Conservation (phyloP, 805 yeast species). For the Huiozyma sinensis region DNA sequence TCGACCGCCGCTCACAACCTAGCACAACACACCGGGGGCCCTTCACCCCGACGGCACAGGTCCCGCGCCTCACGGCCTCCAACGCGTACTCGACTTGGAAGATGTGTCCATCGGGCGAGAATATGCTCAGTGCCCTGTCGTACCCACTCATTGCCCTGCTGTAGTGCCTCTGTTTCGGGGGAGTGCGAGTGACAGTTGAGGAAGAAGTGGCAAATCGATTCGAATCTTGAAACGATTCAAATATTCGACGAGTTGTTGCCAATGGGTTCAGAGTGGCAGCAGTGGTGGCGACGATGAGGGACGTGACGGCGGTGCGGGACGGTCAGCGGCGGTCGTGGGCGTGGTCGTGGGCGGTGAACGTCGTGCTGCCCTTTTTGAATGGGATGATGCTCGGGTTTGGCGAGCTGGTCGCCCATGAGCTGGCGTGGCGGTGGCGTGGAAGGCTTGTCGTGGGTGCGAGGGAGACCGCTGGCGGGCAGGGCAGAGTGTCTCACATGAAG, state of each 20-base stretch:
- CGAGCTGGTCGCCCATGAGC: constrained; percentile 85
- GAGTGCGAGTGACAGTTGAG: neutral
- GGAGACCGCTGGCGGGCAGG: neutral
- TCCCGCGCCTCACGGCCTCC: constrained; percentile 97
- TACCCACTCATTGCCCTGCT: constrained; percentile 81
- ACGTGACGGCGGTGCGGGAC: neutral
- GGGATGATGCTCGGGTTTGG: constrained; percentile 96
- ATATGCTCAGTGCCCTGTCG: constrained; percentile 97
- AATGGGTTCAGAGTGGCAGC: too few relatives aligned
- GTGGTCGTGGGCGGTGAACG: constrained; percentile 52
- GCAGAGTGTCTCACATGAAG: neutral
- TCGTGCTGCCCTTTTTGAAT: constrained; percentile 77
- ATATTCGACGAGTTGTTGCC: too few relatives aligned
- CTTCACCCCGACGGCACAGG: constrained; percentile 95
- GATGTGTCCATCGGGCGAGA: constrained; percentile 98
- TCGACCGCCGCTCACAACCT: constrained; percentile 94
- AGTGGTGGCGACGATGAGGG: neutral
- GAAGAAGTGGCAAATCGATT: neutral
- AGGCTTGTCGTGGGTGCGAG: neutral
- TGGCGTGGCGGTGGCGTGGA: constrained; percentile 60
- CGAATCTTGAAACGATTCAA: neutral
- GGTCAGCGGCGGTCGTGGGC: neutral
- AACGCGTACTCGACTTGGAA: constrained; percentile 97
- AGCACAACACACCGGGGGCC: constrained; percentile 82
- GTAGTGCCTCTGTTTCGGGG: too few relatives aligned